Evolutionary conservation across 495 filamentous ascomycete genomes (phyloP).

Genomic region (Chlorociboria aeruginascens): DNA sequence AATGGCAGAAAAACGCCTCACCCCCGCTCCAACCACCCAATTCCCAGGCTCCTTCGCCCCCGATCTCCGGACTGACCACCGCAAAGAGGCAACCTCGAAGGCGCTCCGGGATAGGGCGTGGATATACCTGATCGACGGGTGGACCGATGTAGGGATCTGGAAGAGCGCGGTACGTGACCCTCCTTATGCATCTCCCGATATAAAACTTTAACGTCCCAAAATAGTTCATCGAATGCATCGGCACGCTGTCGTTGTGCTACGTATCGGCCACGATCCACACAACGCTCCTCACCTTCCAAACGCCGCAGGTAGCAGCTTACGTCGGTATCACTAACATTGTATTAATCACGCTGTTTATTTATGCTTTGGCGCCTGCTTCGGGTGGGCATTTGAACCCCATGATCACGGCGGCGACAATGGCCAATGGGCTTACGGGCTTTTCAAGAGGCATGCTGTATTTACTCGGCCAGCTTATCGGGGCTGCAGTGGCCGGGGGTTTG

Average conservation of each 20-base stretch:
- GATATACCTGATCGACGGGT: constrained; percentile 14
- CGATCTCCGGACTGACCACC: not conserved
- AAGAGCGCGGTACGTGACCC: constrained; percentile 11
- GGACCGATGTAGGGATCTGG: constrained; percentile 17
- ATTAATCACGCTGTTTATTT: constrained; percentile 36
- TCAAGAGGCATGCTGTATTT: constrained; percentile 35
- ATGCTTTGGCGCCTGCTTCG: constrained; percentile 34
- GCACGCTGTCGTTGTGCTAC: constrained; percentile 16
- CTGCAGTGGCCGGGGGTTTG: constrained; percentile 31
- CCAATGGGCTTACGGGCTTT: constrained; percentile 35
- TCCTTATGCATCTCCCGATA: not conserved
- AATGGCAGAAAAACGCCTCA: not conserved
- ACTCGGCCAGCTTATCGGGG: constrained; percentile 29
- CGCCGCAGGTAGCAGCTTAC: constrained; percentile 19
- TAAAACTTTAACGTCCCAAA: too few species aligned
- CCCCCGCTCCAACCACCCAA: not conserved
- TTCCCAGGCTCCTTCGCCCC: constrained; percentile 6
- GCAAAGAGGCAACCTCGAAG: not conserved
- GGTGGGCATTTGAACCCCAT: constrained; percentile 42
- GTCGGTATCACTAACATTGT: constrained; percentile 30
- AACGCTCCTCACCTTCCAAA: constrained; percentile 21
- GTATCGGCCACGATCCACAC: constrained; percentile 21
- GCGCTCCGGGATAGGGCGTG: not conserved
- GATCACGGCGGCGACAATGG: constrained; percentile 39
- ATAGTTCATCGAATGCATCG: constrained; percentile 22